Evolutionary conservation across 257 asterid species (phyloP).

Genomic region (Mentha longifolia): DNA sequence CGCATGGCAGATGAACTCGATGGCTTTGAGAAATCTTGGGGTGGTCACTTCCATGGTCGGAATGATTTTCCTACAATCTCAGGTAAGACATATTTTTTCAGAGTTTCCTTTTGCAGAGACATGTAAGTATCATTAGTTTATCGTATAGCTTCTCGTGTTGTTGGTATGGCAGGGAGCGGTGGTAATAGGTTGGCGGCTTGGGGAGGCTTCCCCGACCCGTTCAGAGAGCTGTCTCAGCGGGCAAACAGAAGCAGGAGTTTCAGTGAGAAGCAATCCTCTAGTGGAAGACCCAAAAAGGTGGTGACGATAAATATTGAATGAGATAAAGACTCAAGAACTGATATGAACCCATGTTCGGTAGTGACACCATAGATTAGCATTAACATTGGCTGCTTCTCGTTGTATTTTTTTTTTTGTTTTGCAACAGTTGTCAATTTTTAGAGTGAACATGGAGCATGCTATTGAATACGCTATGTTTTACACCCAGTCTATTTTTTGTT

Average conservation of each 20-base stretch:
- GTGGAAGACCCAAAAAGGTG: slow-evolving; percentile 58
- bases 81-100: slow-evolving; percentile 30
- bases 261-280: slow-evolving; percentile 20
- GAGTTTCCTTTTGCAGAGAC: no score
- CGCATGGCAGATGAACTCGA: slow-evolving; percentile 62
- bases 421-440: neutral
- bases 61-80: slow-evolving; percentile 33
- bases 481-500: no score
- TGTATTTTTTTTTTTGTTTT: no score
- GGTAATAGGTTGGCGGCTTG: slow-evolving; percentile 30
- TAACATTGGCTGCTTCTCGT: no score
- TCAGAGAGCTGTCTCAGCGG: slow-evolving; percentile 23
- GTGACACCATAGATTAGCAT: neutral
- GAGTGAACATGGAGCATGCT: no score
- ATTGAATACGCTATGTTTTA: no score
- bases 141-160: no score
- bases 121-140: no score
- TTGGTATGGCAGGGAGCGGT: slow-evolving; percentile 39
- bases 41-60: slow-evolving; percentile 47
- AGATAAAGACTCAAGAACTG: no score
- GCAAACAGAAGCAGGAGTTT: slow-evolving; percentile 25
- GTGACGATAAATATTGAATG: slow-evolving; percentile 69
- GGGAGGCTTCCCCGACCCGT: slow-evolving; percentile 46
- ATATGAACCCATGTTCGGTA: neutral
- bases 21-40: slow-evolving; percentile 76